Evolutionary conservation across 148 eudicot species (phyloP), one percentile per base, ranked within the genome.

Genomic region (Chenopodium formosanum): DNA sequence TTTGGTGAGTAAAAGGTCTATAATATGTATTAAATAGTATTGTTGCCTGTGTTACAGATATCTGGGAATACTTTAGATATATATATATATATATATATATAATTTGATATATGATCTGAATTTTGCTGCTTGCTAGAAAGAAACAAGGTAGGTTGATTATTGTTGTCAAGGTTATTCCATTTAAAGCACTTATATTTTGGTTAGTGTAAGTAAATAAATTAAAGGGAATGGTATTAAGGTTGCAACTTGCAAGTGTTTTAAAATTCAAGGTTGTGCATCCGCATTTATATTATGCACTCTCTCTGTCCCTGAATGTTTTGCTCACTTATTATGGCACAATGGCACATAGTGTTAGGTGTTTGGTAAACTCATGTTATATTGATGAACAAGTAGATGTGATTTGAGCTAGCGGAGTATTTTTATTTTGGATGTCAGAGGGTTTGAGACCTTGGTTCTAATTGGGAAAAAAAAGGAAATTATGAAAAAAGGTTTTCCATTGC

Each of bases 1-100:
- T 96, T 89, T 96, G 99, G 99, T 93, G 82, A 87, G 97, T 88
- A 20, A 70, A 74, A 62, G 58, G 32, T 73, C 70, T 81, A 22
- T 46, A 13, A 63, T 67, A 37, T 70, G 46, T 50, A 22, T 68
- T 29, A 40, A 31, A 64, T 44, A 7, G 23, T 1, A 34, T 69
- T 52, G 64, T 23, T 82, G 34, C 72, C 14, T 81, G 63, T 81
- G 44, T 27, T 80, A 19, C 47, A 13, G 60, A 27, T 65, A n/a
- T 13, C 19, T 67, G 70, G 17, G n/a, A 4, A 25, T 1, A 62
- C 6, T 1, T 27, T 27, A 27, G 0, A 27, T 0, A 27, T 27
- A 27, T 27, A 27, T 27, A 27, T 27, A 27, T 27, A 27, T 27
- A 27, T 27, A 27, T 27, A 27, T 27, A 27, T 27, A 27, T 27